Evolutionary conservation across 2,329 filamentous ascomycete genomes (phyloP).

Genomic region (Colletotrichum spinosum): DNA sequence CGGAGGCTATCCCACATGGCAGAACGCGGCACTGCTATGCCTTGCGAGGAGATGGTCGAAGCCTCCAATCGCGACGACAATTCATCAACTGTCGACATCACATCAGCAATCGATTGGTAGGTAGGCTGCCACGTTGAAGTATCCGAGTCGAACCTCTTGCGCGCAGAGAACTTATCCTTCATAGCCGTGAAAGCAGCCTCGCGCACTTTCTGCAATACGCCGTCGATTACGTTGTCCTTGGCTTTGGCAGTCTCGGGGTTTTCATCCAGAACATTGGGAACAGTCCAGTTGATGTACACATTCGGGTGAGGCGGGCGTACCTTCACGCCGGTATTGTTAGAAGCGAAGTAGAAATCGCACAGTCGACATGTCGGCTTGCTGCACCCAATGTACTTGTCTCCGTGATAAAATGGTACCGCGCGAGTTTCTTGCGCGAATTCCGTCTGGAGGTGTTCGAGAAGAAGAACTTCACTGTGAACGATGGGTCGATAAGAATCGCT

Average conservation of each 20-base stretch:
- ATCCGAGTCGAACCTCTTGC: constrained; percentile 21
- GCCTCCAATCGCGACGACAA: no score
- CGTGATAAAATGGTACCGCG: constrained; percentile 24
- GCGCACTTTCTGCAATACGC: constrained; percentile 13
- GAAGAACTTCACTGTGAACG: constrained; percentile 38
- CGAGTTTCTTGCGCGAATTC: not conserved
- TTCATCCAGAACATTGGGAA: constrained; percentile 29
- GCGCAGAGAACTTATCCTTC: constrained; percentile 21
- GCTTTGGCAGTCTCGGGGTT: not conserved
- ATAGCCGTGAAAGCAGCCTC: constrained; percentile 14
- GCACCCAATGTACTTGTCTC: constrained; percentile 39
- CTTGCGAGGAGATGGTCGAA: not conserved
- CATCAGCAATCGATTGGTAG: not conserved
- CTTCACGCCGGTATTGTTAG: constrained; percentile 28
- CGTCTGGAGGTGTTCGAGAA: constrained; percentile 25
- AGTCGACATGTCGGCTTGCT: constrained; percentile 41
- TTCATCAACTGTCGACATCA: not conserved
- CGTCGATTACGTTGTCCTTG: constrained; percentile 14
- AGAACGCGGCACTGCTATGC: not conserved
- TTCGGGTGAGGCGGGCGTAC: constrained; percentile 37
- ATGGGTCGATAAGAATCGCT: constrained; percentile 22
- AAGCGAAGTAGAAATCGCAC: constrained; percentile 40
- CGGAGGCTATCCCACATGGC: not conserved
- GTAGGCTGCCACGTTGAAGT: constrained; percentile 14
- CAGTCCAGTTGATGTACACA: constrained; percentile 36